phyloP scores from a whole-genome alignment of 257 asterid genomes.

The Solanum ossicruentum region DNA sequence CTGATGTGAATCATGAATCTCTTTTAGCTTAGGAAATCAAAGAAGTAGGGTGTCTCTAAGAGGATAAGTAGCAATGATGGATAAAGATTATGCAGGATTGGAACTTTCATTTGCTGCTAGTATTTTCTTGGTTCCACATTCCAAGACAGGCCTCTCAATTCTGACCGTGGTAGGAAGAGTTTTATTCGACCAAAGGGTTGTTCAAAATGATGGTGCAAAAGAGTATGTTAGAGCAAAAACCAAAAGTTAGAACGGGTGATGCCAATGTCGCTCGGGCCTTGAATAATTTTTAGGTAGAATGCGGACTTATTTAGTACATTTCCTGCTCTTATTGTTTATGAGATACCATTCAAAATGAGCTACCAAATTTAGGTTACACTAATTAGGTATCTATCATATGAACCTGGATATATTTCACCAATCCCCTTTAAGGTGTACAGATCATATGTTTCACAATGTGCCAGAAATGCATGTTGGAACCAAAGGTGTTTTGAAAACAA shows the following conservation, averaged over 20 bases:
- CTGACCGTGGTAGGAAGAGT: neutral
- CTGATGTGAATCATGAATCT: neutral
- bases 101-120: neutral
- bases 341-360: neutral
- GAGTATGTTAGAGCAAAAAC: neutral
- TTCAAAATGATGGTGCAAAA: neutral
- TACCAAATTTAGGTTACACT: neutral
- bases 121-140: neutral
- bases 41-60: neutral
- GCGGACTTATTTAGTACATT: neutral
- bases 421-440: neutral
- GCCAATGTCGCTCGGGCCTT: neutral
- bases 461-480: neutral
- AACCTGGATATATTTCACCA: neutral
- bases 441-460: neutral
- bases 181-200: neutral
- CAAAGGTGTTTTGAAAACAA: no score
- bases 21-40: neutral
- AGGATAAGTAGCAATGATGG: neutral
- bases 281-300: neutral
- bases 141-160: neutral
- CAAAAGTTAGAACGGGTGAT: neutral
- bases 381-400: neutral
- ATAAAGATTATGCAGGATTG: neutral
- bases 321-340: neutral